Base-by-base conservation (phyloP, 2,329 filamentous ascomycete species). In the Raffaelea ambrosiae region DNA sequence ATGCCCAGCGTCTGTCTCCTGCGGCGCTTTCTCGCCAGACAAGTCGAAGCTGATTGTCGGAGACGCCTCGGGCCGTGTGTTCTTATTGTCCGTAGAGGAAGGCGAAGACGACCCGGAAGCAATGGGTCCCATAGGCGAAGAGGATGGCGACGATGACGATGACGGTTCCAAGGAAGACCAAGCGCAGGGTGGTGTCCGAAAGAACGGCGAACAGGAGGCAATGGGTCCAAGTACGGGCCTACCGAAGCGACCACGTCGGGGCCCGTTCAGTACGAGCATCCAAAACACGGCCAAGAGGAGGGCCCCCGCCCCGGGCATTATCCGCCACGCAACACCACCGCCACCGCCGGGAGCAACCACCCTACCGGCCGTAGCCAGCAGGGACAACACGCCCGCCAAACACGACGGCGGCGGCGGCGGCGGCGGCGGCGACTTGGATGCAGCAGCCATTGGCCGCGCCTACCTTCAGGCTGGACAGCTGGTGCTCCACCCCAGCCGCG, bases 31-130 rank as follows among this genome's bases (percentile, higher is more conserved):
- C 50, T 81, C 77, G 0, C 72, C 73, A 0, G 73, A 82, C 55
- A 67, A 65, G 31, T 69, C 73, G 2, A 74, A 71, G 52, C 66
- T 84, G 1, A 67, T 76, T 1, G 63, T 84, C 11, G 80, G 80
- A 18, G 80, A 84, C 56, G 77, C 76, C 0, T 80, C 74, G 3
- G 80, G 80, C 1, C 73, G 77, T 7, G 68, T 83, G 0, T 80
- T 76, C 50, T 55, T 83, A 1, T 58, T 83, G 3, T 73, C 71
- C 0, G 58, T 73, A 3, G 68, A 78, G 48, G 65, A 72, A 18
- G 59, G 61, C 2, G 66, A 69, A 11, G 65, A 71, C 29, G 63
- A 63, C 10, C 50, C 52, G 20, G 41, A 48, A n/a, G 26, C 26
- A 7, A 29, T 7, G 7, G 26, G 26, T 13, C 26, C 26, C 13